Evolutionary conservation across 148 eudicot species (phyloP), one percentile per base, ranked within the genome.

Genomic region (Salicornia ramosissima): DNA sequence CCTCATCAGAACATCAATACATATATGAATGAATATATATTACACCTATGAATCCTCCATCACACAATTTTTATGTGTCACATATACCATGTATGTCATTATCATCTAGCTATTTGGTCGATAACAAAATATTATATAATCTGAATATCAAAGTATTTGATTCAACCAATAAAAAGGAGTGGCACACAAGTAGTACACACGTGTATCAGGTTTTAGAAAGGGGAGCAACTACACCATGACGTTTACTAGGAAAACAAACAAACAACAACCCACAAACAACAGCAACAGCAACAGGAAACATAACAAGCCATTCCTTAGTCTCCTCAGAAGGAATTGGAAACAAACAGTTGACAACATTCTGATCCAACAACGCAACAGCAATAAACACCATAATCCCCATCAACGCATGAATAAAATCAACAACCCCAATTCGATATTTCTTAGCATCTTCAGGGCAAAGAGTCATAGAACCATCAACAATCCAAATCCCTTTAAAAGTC

Each of bases 331-430:
- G 87, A 49, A 36, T 45, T 15, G 94, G 96, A 61, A 73, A 74
- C 13, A 92, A 87, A 61, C 98, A 92, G n/a, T 76, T 76, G 1
- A 86, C 82, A 25, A 88, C 84, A 76, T 90, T 88, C 73, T 81
- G 80, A 72, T 92, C 89, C 54, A 85, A 77, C 73, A 85, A 15
- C 1, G 88, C 90, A 2, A 90, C 83, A 0, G 84, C 83, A 68
- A 70, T 70, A 47, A 86, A 81, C 50, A 86, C 9, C 5, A 84
- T 82, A 10, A 90, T 78, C 22, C 84, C 83, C 58, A 69, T 77
- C 33, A 90, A 36, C 2, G 80, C 98, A 58, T 92, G 98, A 14
- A 88, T 33, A 24, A 85, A 81, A 70, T 92, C 98, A 5, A 82
- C 6, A n/a, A 88, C 73, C 19, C 75, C 29, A 9, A 92, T 63